These are phyloP conservation scores for Acanthamoeba polyphaga DNA, from an alignment of 208 protist genomes.

Conservation along the genomic window DNA sequence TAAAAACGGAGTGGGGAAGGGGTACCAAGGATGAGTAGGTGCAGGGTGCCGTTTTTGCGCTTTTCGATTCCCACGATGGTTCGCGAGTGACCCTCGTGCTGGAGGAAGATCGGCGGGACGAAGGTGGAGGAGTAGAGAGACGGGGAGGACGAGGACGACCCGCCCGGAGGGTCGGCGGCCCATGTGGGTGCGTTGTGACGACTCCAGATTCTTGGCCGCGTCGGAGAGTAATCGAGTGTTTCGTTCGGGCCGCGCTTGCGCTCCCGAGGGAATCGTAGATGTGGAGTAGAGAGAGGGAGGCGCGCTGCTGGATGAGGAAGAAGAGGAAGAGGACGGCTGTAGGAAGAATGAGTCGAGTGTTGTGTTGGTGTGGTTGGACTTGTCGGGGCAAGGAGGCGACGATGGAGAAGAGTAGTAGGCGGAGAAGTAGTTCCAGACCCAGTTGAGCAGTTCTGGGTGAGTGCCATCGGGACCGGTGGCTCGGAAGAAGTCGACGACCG, in stretches of 20 bases:
- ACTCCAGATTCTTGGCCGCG: not conserved
- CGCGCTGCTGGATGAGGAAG: not conserved
- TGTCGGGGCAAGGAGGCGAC: not conserved
- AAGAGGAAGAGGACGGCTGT: not conserved
- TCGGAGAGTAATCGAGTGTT: conserved; percentile 11
- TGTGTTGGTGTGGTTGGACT: not conserved
- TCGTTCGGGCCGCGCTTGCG: not conserved
- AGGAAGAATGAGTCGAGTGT: conserved; percentile 4
- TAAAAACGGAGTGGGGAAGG: not conserved
- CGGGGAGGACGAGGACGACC: conserved; percentile 48
- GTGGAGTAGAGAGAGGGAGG: not conserved
- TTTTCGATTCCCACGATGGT: conserved; percentile 75
- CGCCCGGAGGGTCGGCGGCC: not conserved
- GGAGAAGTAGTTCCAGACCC: conserved; percentile 72
- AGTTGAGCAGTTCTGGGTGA: conserved; percentile 57
- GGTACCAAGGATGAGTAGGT: conserved; percentile 70
- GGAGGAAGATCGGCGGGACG: conserved; percentile 62
- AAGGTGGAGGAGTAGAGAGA: conserved; percentile 12
- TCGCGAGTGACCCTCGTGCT: conserved; percentile 75
- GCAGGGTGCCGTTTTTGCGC: conserved; percentile 62
- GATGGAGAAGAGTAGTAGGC: not conserved
- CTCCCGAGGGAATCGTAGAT: not conserved
- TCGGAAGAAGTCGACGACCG: conserved; percentile 71
- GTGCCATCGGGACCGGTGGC: conserved; percentile 62
- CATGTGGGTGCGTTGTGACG: not conserved